Evolutionary conservation across 257 asterid species (phyloP).

Genomic region (Salvia miltiorrhiza): DNA sequence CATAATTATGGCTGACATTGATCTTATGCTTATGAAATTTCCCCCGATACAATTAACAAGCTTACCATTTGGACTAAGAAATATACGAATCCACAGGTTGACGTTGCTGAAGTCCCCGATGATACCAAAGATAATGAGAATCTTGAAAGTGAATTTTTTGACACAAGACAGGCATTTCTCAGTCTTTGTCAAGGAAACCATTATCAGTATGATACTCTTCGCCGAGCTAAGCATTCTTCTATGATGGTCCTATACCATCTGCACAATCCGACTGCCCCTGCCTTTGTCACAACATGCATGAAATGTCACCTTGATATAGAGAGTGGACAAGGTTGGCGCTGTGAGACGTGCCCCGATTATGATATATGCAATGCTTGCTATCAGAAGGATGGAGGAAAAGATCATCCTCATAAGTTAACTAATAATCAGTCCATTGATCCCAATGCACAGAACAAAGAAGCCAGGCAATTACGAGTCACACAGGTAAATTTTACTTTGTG

Average conservation of each 20-base stretch:
- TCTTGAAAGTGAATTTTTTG: slow-evolving; percentile 97
- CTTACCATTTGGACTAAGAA: slow-evolving; percentile 20
- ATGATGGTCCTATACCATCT: slow-evolving; percentile 99
- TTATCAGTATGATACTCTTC: slow-evolving; percentile 95
- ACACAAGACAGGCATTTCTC: slow-evolving; percentile 96
- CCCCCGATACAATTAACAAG: not conserved
- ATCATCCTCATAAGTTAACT: slow-evolving; percentile 87
- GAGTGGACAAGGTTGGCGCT: slow-evolving; percentile 98
- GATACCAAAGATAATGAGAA: slow-evolving; percentile 87
- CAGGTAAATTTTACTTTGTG: slow-evolving; percentile 50
- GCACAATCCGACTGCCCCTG: slow-evolving; percentile 99
- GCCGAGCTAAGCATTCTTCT: slow-evolving; percentile 97
- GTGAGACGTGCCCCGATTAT: slow-evolving; percentile 93
- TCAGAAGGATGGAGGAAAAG: slow-evolving; percentile 72
- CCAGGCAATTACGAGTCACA: slow-evolving; percentile 75
- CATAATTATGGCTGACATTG: not conserved
- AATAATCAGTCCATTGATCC: slow-evolving; percentile 75
- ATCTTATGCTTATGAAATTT: not conserved
- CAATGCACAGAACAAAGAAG: slow-evolving; percentile 93
- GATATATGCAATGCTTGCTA: slow-evolving; percentile 87
- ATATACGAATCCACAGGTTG: slow-evolving; percentile 51
- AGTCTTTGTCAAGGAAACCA: slow-evolving; percentile 99
- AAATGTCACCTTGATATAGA: slow-evolving; percentile 80
- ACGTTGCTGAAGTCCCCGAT: slow-evolving; percentile 56
- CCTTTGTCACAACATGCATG: slow-evolving; percentile 70